A percentile compares a stretch with the other conserved stretches of the same genome.
Conservation (phyloP, 352 stramenopile species). For the Pythium chondricola region DNA sequence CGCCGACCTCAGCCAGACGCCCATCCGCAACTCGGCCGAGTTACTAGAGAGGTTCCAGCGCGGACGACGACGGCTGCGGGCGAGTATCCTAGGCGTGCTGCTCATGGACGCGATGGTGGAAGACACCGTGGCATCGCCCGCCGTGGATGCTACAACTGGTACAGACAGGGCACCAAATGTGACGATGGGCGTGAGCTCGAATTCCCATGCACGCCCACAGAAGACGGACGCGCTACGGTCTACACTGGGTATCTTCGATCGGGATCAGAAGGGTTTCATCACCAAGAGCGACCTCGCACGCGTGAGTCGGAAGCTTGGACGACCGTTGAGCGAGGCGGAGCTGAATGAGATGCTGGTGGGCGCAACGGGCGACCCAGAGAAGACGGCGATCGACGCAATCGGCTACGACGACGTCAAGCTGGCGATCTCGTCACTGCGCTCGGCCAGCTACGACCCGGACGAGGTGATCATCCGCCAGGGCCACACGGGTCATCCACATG, state of each 20-base stretch:
- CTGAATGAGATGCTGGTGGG: conserved; percentile 82
- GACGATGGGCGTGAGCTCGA: conserved; percentile 70
- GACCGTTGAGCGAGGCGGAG: conserved; percentile 64
- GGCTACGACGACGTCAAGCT: conserved; percentile 81
- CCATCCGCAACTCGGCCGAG: conserved; percentile 64
- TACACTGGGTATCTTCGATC: conserved; percentile 71
- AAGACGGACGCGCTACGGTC: conserved; percentile 65
- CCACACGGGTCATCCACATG: conserved; percentile 62
- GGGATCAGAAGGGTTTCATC: conserved; percentile 77
- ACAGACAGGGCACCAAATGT: conserved; percentile 11
- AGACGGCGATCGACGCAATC: conserved; percentile 49
- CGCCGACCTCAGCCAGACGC: conserved; percentile 42
- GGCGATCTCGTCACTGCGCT: conserved; percentile 72
- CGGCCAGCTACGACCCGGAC: conserved; percentile 49
- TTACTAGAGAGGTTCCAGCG: conserved; percentile 76
- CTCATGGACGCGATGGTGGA: conserved; percentile 52
- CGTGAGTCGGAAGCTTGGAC: conserved; percentile 66
- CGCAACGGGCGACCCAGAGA: conserved; percentile 62
- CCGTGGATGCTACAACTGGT: background rate
- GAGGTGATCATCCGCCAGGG: conserved; percentile 76
- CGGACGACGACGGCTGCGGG: conserved; percentile 61
- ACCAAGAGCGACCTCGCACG: conserved; percentile 68
- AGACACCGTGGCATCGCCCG: too few relatives aligned
- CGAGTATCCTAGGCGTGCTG: conserved; percentile 75
- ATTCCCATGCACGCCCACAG: conserved; percentile 49